Evolutionary conservation across 169 alveolate species (phyloP).

Genomic region (Blepharisma undulans): DNA sequence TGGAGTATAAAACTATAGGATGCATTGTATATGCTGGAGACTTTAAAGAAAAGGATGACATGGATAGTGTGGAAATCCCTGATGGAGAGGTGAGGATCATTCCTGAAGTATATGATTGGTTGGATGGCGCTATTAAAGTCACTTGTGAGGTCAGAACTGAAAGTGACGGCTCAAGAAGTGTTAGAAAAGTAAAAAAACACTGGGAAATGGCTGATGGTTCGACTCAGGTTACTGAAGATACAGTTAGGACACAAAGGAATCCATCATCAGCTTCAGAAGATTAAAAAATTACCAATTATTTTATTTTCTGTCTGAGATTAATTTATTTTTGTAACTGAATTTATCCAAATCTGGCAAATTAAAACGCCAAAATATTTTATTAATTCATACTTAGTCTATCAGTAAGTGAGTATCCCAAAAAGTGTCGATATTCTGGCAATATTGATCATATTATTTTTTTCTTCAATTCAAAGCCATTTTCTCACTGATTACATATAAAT

Average conservation of each 20-base stretch:
- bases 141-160: conserved; percentile 39
- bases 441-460: too few relatives aligned
- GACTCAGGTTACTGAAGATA: conserved; percentile 40
- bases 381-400: too few relatives aligned
- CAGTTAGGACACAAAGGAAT: not conserved
- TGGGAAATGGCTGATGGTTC: conserved; percentile 43
- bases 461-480: not conserved
- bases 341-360: not conserved
- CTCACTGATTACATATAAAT: not conserved
- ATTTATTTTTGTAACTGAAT: not conserved
- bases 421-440: not conserved
- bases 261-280: not conserved
- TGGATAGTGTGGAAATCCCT: conserved; percentile 2
- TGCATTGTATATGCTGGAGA: conserved; percentile 39
- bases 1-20: conserved; percentile 10
- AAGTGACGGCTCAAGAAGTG: not conserved
- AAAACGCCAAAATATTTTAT: too few relatives aligned
- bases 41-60: conserved; percentile 14
- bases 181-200: conserved; percentile 36
- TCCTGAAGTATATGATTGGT: conserved; percentile 31
- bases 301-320: not conserved
- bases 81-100: conserved; percentile 1
- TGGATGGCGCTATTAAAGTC: conserved; percentile 38
- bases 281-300: too few relatives aligned
- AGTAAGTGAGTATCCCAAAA: too few relatives aligned